Base-by-base conservation (phyloP, 2,329 filamentous ascomycete genomes). In the Botrytis porri region DNA sequence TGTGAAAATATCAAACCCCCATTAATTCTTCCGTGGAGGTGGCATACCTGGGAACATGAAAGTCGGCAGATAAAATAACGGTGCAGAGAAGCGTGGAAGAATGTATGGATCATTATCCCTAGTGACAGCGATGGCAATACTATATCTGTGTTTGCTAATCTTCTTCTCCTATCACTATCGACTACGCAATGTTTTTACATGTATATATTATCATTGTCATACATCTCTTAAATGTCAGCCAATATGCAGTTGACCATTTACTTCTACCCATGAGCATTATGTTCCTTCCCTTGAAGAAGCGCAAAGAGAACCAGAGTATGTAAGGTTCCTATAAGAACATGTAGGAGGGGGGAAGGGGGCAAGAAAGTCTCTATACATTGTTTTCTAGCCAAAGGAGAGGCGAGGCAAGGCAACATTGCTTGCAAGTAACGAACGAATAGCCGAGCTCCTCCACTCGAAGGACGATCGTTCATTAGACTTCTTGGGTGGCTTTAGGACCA, bases 361-460 rank as follows among this genome's bases (percentile, higher is more conserved):
- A 5, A 41, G 3, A 8, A 32, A 22, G 12, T 20, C 35, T 69
- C 22, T 41, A 32, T 41, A 32, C 22, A 39, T 16, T 18, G 4
- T 41, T 57, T 32, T 41, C 3, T 1, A 18, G 18, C 37, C 20
- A 22, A 43, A 25, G 16, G 35, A 54, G 45, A 66, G 37, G 25
- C 14, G 35, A 41, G 5, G 12, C 7, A 20, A 20, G 14, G 18
- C 12, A 9, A 18, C 3, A 61, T 35, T 29, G 35, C 35, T 16
- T 3, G 48, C n/a, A 41, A 25, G 25, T 67, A 18, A 54, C 9
- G 8, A 20, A 41, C 18, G 5, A 57, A 25, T 43, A 32, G 6
- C 22, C 32, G 37, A 43, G 63, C 48, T 67, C n/a, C 35, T 69
- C 37, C 37, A 57, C 65, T 57, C 22, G 65, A 39, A 69, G 48